phyloP scores from a whole-genome alignment of 768 basidiomycete species.

The Auricularia cornea region DNA sequence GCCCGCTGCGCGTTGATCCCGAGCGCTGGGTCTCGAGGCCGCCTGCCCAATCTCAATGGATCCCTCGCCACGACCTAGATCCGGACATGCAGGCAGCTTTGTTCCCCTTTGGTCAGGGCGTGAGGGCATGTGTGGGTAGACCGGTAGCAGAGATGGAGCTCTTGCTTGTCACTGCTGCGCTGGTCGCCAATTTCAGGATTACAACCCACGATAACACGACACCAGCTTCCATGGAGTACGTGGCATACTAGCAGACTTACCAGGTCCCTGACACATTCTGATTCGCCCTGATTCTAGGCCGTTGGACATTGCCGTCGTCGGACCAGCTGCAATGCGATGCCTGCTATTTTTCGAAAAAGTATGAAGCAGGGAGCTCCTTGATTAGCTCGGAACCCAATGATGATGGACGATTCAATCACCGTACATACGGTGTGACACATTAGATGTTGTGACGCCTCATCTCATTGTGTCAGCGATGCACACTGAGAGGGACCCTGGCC shows the following conservation, averaged over 20 bases:
- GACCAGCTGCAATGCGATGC: background rate
- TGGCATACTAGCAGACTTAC: background rate
- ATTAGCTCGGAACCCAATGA: too few species aligned
- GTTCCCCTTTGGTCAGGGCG: conserved; percentile 30
- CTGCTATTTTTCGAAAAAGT: background rate
- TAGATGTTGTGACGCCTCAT: too few species aligned
- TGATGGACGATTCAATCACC: too few species aligned
- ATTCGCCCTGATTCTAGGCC: background rate
- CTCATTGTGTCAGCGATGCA: too few species aligned
- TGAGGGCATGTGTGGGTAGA: conserved; percentile 67
- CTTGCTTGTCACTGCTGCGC: conserved; percentile 46
- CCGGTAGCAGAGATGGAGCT: conserved; percentile 66
- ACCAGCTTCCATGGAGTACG: background rate
- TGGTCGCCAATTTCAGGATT: conserved; percentile 51
- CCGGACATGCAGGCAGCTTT: background rate
- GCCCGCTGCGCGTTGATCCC: conserved; percentile 69
- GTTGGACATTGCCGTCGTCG: background rate
- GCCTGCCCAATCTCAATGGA: background rate
- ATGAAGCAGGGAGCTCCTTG: too few species aligned
- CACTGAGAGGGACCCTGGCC: too few species aligned
- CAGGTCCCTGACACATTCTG: too few species aligned
- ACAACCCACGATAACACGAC: background rate
- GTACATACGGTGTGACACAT: too few species aligned
- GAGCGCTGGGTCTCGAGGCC: conserved; percentile 61
- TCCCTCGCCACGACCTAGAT: background rate